A percentile compares a stretch with the other conserved stretches of the same genome.
phyloP scores from a whole-genome alignment of 1,284 basidiomycete genomes.

The Farysia itapuensis region DNA sequence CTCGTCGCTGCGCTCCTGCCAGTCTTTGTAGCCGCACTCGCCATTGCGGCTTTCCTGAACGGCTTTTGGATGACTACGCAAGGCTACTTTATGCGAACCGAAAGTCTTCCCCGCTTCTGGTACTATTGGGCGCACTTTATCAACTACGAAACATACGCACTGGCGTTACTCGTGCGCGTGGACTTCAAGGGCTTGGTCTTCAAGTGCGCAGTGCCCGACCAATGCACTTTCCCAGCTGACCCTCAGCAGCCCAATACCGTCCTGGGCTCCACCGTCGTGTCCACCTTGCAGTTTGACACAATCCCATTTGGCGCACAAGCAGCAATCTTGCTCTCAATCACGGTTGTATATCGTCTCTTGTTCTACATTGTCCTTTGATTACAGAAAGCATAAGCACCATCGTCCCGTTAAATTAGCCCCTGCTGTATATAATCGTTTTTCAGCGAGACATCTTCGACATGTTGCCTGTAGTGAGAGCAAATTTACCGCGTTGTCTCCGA shows the following conservation, averaged over 20 bases:
- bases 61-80: constrained; percentile 68
- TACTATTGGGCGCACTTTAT: constrained; percentile 66
- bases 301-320: constrained; percentile 48
- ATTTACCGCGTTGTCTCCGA: no score
- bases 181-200: constrained; percentile 66
- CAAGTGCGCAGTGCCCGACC: constrained; percentile 58
- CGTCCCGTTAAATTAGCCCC: no score
- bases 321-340: constrained; percentile 37
- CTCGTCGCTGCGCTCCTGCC: constrained; percentile 66
- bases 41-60: constrained; percentile 67
- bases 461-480: no score
- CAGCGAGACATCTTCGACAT: no score
- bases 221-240: constrained; percentile 25
- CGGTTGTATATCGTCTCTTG: constrained; percentile 49
- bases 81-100: constrained; percentile 61
- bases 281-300: constrained; percentile 42
- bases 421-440: no score
- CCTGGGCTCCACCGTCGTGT: constrained; percentile 19
- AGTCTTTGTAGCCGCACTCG: constrained; percentile 69
- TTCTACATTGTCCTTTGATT: constrained; percentile 43
- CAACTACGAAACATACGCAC: constrained; percentile 63
- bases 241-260: constrained; percentile 19
- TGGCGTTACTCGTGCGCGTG: constrained; percentile 62
- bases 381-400: no score
- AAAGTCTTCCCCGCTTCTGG: constrained; percentile 68